A percentile compares a stretch with the other conserved stretches of the same genome.
Conservation (phyloP, 2,329 filamentous ascomycete genomes). For the Pseudogymnoascus sp. region DNA sequence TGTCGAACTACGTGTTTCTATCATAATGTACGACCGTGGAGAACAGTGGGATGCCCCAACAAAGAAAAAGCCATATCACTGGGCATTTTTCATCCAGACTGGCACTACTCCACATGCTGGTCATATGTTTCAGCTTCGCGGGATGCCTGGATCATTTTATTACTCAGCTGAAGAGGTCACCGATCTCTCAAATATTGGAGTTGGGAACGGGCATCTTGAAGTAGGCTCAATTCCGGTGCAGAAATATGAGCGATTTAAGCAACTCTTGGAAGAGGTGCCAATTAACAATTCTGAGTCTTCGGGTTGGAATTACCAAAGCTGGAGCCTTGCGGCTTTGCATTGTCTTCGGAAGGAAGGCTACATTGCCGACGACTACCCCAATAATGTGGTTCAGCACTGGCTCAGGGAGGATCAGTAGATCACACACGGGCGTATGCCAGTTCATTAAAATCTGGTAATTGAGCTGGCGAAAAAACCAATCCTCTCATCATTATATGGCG, state of each 20-base stretch:
- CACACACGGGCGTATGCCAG: neutral
- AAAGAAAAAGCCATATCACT: constrained; percentile 12
- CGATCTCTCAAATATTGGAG: constrained; percentile 1
- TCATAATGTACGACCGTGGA: constrained; percentile 9
- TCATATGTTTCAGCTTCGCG: constrained; percentile 10
- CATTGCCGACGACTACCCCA: neutral
- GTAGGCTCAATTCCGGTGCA: constrained; percentile 1
- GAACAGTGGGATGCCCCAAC: neutral
- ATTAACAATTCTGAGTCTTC: constrained; percentile 9
- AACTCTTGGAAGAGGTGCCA: neutral
- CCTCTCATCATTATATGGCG: neutral
- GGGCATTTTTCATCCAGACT: constrained; percentile 8
- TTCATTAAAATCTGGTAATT: neutral
- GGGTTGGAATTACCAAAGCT: constrained; percentile 12
- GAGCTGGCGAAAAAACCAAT: neutral
- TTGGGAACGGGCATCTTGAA: constrained; percentile 5
- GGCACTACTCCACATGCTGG: neutral
- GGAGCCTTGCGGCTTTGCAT: constrained; percentile 6
- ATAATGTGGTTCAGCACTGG: neutral
- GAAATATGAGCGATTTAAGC: constrained; percentile 5
- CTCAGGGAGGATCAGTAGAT: neutral
- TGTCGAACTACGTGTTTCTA: neutral
- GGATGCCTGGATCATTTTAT: constrained; percentile 12
- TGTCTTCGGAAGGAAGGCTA: neutral
- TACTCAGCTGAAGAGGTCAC: neutral